phyloP scores from a whole-genome alignment of 257 asterid species.

The Solanum gracilifrons region DNA sequence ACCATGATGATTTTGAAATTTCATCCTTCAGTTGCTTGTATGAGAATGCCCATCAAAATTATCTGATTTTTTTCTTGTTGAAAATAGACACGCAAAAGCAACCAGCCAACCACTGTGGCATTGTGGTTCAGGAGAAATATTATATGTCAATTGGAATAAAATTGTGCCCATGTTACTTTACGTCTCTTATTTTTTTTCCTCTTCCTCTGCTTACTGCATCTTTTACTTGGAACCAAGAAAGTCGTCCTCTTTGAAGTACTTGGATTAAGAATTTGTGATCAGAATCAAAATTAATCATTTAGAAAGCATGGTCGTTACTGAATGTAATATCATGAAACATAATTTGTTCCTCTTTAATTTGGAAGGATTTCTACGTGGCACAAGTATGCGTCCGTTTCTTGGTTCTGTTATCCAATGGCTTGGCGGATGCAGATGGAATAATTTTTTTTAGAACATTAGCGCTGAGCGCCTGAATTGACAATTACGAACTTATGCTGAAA shows the following conservation, averaged over 20 bases:
- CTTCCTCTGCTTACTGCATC: not conserved
- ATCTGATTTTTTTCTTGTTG: not conserved
- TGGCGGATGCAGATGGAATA: not conserved
- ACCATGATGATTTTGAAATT: too few relatives aligned
- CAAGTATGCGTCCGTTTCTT: not conserved
- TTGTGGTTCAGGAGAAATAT: not conserved
- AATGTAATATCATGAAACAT: not conserved
- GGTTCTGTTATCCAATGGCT: not conserved
- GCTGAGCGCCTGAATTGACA: not conserved
- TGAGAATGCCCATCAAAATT: not conserved
- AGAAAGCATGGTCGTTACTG: not conserved
- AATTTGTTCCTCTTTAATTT: not conserved
- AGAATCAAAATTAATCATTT: not conserved
- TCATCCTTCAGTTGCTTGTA: not conserved
- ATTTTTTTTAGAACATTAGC: not conserved
- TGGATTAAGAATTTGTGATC: not conserved
- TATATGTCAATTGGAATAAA: not conserved
- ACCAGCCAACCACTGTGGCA: not conserved
- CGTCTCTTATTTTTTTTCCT: not conserved
- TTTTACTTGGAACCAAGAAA: not conserved
- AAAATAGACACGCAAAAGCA: not conserved
- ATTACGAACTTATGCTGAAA: not conserved
- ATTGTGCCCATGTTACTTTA: not conserved
- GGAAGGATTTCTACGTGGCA: not conserved
- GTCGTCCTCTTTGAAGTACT: not conserved